A percentile compares a stretch with the other conserved stretches of the same genome.
Conservation (phyloP, 192 early-diverging fungal species). For the Kickxella alabastrina region DNA sequence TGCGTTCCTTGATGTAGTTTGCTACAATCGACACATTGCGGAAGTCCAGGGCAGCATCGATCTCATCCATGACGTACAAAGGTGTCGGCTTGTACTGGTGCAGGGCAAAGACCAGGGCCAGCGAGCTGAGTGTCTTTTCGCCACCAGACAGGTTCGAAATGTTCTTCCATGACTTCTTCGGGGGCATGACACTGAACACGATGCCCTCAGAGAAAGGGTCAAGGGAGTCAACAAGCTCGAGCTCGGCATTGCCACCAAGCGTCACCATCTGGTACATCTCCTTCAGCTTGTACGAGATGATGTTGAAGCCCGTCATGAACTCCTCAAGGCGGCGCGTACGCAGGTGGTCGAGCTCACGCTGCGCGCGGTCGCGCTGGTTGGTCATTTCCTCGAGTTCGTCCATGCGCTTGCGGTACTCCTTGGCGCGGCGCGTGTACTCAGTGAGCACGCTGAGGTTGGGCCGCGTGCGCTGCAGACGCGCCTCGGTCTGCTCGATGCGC, state of each 20-base stretch:
- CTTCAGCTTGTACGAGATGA: conserved; percentile 92
- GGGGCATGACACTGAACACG: conserved; percentile 98
- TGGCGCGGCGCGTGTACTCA: conserved; percentile 79
- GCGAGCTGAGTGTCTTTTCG: conserved; percentile 98
- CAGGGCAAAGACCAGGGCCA: conserved; percentile 97
- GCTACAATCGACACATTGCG: conserved; percentile 98
- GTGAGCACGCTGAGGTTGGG: conserved; percentile 85
- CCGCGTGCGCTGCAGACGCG: conserved; percentile 50
- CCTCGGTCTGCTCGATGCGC: conserved; percentile 71
- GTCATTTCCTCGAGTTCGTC: conserved; percentile 76
- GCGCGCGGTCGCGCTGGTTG: conserved; percentile 65
- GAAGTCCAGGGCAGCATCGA: conserved; percentile 98
- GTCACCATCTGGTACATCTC: conserved; percentile 99
- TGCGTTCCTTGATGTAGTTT: conserved; percentile 97
- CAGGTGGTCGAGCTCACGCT: conserved; percentile 69
- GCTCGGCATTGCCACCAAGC: conserved; percentile 94
- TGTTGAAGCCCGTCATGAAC: conserved; percentile 94
- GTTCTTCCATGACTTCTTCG: conserved; percentile 99
- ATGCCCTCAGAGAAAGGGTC: conserved; percentile 99
- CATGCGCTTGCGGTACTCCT: conserved; percentile 67
- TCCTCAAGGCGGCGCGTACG: conserved; percentile 76
- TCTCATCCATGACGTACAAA: conserved; percentile 99
- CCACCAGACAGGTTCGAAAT: conserved; percentile 98
- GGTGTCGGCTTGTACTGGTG: conserved; percentile 99
- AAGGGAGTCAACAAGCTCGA: conserved; percentile 91